Evolutionary conservation across 345 rosid species (phyloP).

Genomic region (Gossypium bickii): DNA sequence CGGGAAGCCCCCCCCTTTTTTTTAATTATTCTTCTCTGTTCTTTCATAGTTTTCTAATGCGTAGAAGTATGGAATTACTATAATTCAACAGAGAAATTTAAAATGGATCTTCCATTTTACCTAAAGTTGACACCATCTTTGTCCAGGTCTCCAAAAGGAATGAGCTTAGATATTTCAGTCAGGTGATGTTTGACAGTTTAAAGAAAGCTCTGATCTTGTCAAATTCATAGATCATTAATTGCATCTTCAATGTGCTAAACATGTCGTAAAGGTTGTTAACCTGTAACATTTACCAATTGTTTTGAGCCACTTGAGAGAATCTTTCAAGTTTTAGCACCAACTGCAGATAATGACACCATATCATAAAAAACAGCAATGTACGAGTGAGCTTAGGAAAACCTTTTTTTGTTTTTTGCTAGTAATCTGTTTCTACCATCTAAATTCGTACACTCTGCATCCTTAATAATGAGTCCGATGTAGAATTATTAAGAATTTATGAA

Average conservation of each 20-base stretch:
- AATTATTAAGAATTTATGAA: not conserved
- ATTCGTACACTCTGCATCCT: not conserved
- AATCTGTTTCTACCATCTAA: not conserved
- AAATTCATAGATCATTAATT: not conserved
- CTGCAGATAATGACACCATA: not conserved
- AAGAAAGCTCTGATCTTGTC: not conserved
- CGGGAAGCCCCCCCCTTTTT: too few species aligned
- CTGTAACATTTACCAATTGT: not conserved
- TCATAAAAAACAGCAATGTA: not conserved
- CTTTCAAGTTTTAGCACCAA: not conserved
- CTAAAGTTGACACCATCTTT: not conserved
- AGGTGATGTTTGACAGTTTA: not conserved
- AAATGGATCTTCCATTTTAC: not conserved
- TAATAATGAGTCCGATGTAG: not conserved
- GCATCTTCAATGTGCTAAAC: not conserved
- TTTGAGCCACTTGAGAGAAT: not conserved
- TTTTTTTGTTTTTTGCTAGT: not conserved
- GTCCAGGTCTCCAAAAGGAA: not conserved
- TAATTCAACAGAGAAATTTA: not conserved
- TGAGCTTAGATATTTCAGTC: not conserved
- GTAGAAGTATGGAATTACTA: too few species aligned
- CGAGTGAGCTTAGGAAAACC: not conserved
- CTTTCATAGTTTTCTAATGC: too few species aligned
- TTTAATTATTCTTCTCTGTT: too few species aligned
- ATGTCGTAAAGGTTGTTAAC: not conserved